Evolutionary conservation across 805 yeast genomes (phyloP).

Genomic region (Wickerhamiella hasegawae): DNA sequence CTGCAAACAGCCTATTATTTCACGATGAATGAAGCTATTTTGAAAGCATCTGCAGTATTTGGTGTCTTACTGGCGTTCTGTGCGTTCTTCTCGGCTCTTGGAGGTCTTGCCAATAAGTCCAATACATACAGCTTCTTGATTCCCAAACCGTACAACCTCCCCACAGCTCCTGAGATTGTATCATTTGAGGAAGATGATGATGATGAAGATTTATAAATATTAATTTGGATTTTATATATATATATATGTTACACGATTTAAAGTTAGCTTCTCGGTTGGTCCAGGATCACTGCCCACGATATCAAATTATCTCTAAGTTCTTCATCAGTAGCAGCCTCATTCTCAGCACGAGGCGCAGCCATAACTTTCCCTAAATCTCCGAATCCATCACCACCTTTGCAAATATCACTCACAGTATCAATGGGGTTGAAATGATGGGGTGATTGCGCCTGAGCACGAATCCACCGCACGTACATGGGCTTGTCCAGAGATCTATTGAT

Average conservation of each 20-base stretch:
- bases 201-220: no score
- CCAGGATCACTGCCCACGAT: no score
- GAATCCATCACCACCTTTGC: slow-evolving; percentile 52
- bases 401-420: slow-evolving; percentile 60
- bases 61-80: slow-evolving; percentile 39
- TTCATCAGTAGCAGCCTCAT: background rate
- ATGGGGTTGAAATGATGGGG: slow-evolving; percentile 43
- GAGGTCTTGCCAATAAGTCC: slow-evolving; percentile 34
- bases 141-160: background rate
- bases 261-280: no score
- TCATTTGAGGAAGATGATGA: no score
- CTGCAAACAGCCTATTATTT: slow-evolving; percentile 38
- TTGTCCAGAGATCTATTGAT: slow-evolving; percentile 36
- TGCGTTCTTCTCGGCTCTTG: slow-evolving; percentile 51
- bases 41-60: slow-evolving; percentile 45
- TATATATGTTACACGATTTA: no score
- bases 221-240: no score
- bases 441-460: slow-evolving; percentile 1
- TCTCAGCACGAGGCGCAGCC: background rate
- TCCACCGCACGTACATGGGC: slow-evolving; percentile 20
- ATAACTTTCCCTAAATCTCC: no score
- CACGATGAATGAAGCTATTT: slow-evolving; percentile 22
- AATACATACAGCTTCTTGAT: background rate
- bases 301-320: slow-evolving; percentile 3
- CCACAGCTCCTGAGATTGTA: no score